Base-by-base conservation (phyloP, 345 rosid species). In the Aurinia saxatilis region DNA sequence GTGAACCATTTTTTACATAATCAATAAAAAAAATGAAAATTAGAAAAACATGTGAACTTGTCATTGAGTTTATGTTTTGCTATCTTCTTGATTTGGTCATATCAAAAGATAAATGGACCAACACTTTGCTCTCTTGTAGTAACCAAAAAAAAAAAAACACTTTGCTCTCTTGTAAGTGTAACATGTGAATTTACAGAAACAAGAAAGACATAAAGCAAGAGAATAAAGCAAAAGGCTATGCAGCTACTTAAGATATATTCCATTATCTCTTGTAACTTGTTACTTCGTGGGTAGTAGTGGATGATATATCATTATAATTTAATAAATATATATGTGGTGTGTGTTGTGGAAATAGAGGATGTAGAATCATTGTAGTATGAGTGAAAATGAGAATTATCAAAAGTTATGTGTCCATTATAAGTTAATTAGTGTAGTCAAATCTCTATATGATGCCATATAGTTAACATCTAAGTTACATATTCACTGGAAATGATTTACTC, bases 181-280 rank as follows among this genome's bases (percentile, higher is more conserved):
- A 57, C 75, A 71, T 71, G 75, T 71, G 75, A 64, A 15, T 64
- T 70, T 49, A 70, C 58, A 70, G 74, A 55, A 62, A 70, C 69
- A 30, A 54, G 68, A 70, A 70, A 30, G 74, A 55, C 39, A 61
- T 41, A 52, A 65, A 60, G 61, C 47, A 42, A 68, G 67, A 36
- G 54, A 42, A 60, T 70, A 70, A 70, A 62, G 68, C 21, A 53
- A 54, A 53, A 70, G 68, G 57, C 74, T 54, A 61, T 9, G 54
- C 4, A n/a, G 37, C 72, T 49, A 52, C 45, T 49, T 50, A 19
- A 49, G 45, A 57, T 47, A 1, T 21, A 35, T 34, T 46, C 40
- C 61, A 29, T 42, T 39, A 58, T 17, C 19, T 42, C 48, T 34
- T 34, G 30, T 59, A 21, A 33, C 19, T 40, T 57, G 15, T 66